Base-by-base conservation (phyloP, 495 filamentous ascomycete species). In the Penicillium ucsense region DNA sequence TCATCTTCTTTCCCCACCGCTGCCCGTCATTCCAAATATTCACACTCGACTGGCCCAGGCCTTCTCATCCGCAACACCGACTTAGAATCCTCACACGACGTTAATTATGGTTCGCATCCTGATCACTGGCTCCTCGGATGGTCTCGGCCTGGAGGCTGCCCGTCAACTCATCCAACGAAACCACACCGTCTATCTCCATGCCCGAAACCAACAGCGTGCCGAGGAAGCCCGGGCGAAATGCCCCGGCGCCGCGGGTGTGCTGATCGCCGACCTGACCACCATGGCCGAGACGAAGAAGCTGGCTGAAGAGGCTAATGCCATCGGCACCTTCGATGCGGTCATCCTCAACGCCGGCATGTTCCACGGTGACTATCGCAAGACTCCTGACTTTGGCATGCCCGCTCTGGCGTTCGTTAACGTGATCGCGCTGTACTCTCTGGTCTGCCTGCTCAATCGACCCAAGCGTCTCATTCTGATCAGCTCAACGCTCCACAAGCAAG, bases 101-200 rank as follows among this genome's bases (percentile, higher is more conserved):
- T 20, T 2, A 20, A 20, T 2, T 20, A 20, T 20, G 20, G 20
- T 20, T 20, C 20, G 20, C 20, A 20, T 20, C 20, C 20, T 20
- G 20, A 20, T 20, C 20, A 20, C 20, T 20, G 20, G 20, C 20
- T 20, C 20, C 20, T 20, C 20, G 20, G 20, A 20, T 20, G 20
- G 20, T 20, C 20, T 20, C 20, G 20, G 20, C 20, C 20, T 20
- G 20, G 20, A 20, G 20, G 20, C 20, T 20, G 20, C 20, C 20
- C 20, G 20, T 20, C 20, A 20, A 20, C 20, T 20, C 20, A 20
- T 20, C 20, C 20, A 45, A 31, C 47, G 48, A 4, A 38, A 42
- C 8, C 47, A 57, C 54, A 53, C 40, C 41, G 54, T 57, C 37
- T 57, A 57, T 29, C 54, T 57, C n/a, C 54, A 57, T 39, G 54